Percentiles rank a stretch among this genome's conserved stretches.
Evolutionary conservation across 2,329 filamentous ascomycete species (phyloP).

Genomic region (Aspergillus persii): DNA sequence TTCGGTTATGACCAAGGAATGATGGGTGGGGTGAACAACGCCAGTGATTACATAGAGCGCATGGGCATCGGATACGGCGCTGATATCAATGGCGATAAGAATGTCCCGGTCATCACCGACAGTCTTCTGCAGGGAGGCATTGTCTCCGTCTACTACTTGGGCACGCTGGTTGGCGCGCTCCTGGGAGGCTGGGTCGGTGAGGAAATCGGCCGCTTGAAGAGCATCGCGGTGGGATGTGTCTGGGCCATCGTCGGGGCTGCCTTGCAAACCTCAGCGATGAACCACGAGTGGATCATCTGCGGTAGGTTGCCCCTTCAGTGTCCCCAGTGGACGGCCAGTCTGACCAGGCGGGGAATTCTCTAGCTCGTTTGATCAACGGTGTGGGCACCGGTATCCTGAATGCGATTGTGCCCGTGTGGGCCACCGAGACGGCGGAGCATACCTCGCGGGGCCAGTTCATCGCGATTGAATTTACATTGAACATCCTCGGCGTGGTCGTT

Average conservation of each 20-base stretch:
- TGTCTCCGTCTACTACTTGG: slow-evolving; percentile 58
- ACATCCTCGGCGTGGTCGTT: slow-evolving; percentile 67
- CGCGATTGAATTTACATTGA: slow-evolving; percentile 70
- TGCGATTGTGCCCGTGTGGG: slow-evolving; percentile 69
- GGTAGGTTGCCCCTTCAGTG: too few relatives aligned
- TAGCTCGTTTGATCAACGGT: slow-evolving; percentile 60
- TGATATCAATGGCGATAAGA: slow-evolving; percentile 19
- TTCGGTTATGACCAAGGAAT: slow-evolving; percentile 59
- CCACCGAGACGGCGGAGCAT: slow-evolving; percentile 67
- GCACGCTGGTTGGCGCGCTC: slow-evolving; percentile 62
- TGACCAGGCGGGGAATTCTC: too few relatives aligned
- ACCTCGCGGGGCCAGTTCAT: slow-evolving; percentile 67
- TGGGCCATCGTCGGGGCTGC: slow-evolving; percentile 62
- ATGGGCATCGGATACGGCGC: slow-evolving; percentile 61
- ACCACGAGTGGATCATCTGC: slow-evolving; percentile 65
- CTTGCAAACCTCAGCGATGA: slow-evolving; percentile 65
- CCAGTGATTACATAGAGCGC: slow-evolving; percentile 60
- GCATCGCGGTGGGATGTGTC: slow-evolving; percentile 58
- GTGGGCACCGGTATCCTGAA: slow-evolving; percentile 69
- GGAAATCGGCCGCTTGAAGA: slow-evolving; percentile 59
- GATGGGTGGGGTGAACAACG: slow-evolving; percentile 66
- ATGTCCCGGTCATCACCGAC: slow-evolving; percentile 56
- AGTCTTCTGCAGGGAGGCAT: slow-evolving; percentile 64
- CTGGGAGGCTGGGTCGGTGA: slow-evolving; percentile 65
- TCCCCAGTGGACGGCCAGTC: too few relatives aligned